phyloP scores from a whole-genome alignment of 352 stramenopile genomes.

The Plasmopara viticola region DNA sequence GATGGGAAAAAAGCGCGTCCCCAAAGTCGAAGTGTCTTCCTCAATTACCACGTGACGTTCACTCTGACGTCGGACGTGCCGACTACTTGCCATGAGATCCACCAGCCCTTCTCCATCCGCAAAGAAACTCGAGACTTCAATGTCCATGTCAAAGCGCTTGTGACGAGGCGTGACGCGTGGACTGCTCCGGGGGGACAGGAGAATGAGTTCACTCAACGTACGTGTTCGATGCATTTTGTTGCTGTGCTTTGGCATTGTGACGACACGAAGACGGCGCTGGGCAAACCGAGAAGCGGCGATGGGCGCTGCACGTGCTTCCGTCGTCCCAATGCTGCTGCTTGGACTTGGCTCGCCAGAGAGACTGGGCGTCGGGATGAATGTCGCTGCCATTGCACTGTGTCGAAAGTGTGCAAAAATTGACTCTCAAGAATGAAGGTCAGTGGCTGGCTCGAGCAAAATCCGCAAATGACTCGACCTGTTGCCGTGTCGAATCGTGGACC shows the following conservation, averaged over 20 bases:
- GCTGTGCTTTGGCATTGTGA: conserved; percentile 78
- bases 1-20: conserved; percentile 14
- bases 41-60: conserved; percentile 32
- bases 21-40: conserved; percentile 10
- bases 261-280: conserved; percentile 57
- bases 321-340: conserved; percentile 16
- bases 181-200: conserved; percentile 59
- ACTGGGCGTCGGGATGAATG: conserved; percentile 21
- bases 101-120: conserved; percentile 63
- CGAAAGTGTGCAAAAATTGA: conserved; percentile 2
- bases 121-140: conserved; percentile 67
- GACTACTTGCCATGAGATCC: conserved; percentile 42
- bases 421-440: conserved; percentile 12
- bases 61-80: conserved; percentile 9
- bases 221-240: conserved; percentile 83
- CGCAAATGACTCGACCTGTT: conserved; percentile 23
- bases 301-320: conserved; percentile 14
- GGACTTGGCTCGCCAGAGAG: conserved; percentile 21
- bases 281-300: conserved; percentile 40
- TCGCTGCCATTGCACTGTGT: conserved; percentile 17
- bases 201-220: conserved; percentile 68
- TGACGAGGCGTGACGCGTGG: conserved; percentile 48
- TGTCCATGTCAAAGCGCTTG: conserved; percentile 82
- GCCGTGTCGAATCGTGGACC: conserved; percentile 10
- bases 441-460: conserved; percentile 24